phyloP scores from a whole-genome alignment of 2,329 filamentous ascomycete genomes.

The Claviceps spartinae region DNA sequence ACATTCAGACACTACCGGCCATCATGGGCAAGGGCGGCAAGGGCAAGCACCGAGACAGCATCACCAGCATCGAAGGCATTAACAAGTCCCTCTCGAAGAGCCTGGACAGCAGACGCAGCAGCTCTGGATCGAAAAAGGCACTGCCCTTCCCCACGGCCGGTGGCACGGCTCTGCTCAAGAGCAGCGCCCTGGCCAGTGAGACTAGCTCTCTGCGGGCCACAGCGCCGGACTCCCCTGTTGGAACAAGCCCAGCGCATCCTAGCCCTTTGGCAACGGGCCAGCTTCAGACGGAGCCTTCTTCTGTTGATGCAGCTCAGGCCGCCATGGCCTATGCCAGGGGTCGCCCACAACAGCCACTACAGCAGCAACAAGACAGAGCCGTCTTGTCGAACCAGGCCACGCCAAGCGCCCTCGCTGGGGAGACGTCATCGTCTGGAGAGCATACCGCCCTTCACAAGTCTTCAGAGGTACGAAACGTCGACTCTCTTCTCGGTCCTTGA shows the following conservation, averaged over 20 bases:
- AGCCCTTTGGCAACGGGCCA: slow-evolving; percentile 13
- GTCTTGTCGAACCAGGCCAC: background rate
- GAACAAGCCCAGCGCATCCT: slow-evolving; percentile 27
- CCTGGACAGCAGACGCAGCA: slow-evolving; percentile 81
- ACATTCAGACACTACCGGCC: slow-evolving; percentile 39
- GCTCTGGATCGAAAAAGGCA: slow-evolving; percentile 70
- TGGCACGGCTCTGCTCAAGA: slow-evolving; percentile 29
- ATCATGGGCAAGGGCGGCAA: slow-evolving; percentile 22
- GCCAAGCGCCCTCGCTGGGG: slow-evolving; percentile 11
- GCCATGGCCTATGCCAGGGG: background rate
- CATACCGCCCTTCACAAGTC: slow-evolving; percentile 10
- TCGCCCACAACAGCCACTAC: background rate
- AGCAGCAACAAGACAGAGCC: background rate
- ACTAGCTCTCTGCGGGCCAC: slow-evolving; percentile 43
- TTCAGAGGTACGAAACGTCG: slow-evolving; percentile 41
- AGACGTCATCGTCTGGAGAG: slow-evolving; percentile 10
- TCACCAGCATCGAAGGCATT: slow-evolving; percentile 53
- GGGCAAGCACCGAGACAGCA: slow-evolving; percentile 30
- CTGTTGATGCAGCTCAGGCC: slow-evolving; percentile 6
- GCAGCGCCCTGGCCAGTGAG: slow-evolving; percentile 41
- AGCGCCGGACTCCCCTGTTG: slow-evolving; percentile 27
- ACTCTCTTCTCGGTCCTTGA: slow-evolving; percentile 36
- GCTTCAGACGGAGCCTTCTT: slow-evolving; percentile 7
- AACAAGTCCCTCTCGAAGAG: slow-evolving; percentile 74
- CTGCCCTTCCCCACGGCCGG: slow-evolving; percentile 37